A percentile compares a stretch with the other conserved stretches of the same genome.
Conservation (phyloP, 371 early-diverging fungal genomes). For the Mucor mucedo region DNA sequence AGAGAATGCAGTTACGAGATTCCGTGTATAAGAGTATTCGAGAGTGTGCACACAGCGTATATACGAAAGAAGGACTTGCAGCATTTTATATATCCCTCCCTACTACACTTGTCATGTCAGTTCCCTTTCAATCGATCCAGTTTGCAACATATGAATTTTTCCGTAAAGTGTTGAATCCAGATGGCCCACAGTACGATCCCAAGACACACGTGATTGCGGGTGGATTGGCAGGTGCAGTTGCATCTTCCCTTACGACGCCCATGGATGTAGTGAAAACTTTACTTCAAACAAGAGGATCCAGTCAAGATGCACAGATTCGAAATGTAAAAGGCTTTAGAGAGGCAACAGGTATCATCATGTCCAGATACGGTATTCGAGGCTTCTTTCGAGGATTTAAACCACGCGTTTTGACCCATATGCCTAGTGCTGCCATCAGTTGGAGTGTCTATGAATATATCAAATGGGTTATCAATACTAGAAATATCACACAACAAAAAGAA, state of each 20-base stretch:
- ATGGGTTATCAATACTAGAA: conserved; percentile 58
- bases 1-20: conserved; percentile 92
- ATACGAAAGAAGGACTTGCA: conserved; percentile 77
- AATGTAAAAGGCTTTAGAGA: conserved; percentile 72
- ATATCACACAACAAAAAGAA: conserved; percentile 11
- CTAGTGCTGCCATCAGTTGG: conserved; percentile 95
- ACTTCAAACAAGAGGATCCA: conserved; percentile 87
- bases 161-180: conserved; percentile 76
- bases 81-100: conserved; percentile 96
- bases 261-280: conserved; percentile 94
- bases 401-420: conserved; percentile 86
- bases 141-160: conserved; percentile 90
- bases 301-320: conserved; percentile 71
- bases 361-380: conserved; percentile 75
- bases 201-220: conserved; percentile 86
- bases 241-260: conserved; percentile 91
- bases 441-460: conserved; percentile 89
- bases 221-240: conserved; percentile 89
- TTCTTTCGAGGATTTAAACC: conserved; percentile 87
- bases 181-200: conserved; percentile 77
- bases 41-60: conserved; percentile 74
- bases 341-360: conserved; percentile 77
- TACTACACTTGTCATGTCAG: conserved; percentile 89
- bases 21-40: conserved; percentile 67
- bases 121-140: conserved; percentile 94